Evolutionary conservation across 768 basidiomycete species (phyloP), one percentile per base, ranked within the genome.

Genomic region (Coprinopsis strossmayeri): DNA sequence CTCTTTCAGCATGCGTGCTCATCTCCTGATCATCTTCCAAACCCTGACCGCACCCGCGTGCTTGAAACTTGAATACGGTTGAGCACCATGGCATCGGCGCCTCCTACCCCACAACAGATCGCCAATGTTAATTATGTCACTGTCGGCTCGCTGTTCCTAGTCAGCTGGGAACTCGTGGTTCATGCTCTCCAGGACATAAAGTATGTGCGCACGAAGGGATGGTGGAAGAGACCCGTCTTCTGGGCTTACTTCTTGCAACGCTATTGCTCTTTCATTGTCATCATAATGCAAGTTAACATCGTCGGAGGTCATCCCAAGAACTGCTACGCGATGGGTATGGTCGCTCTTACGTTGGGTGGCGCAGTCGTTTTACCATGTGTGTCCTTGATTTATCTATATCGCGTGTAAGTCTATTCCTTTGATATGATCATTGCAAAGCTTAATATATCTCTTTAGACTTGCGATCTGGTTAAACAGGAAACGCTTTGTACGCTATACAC

Each of bases 391-490:
- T 42, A 42, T 26, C 40, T 42, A 3, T 42, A 42, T 23, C 18
- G 40, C 20, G 40, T 42, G 40, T 42, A 26, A 21, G 40, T 42
- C n/a, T n/a, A n/a, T n/a, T n/a, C n/a, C n/a, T n/a, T n/a, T 12
- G 23, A 17, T n/a, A n/a, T n/a, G n/a, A 3, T 5, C 11, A 25
- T n/a, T n/a, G 5, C 5, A 10, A 18, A 38, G 17, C 9, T 38
- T 7, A 21, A 7, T 5, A 10, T 17, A 10, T 38, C n/a, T n/a
- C 17, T 5, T 42, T 18, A 42, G 40, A 4, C 40, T 42, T 12
- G 40, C 40, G 10, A 42, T 42, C 24, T 42, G 40, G 40, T n/a
- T n/a, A n/a, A 20, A 42, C 24, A 42, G 23, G 40, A 21, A 17
- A 23, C 18, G 18, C 10, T 12, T 17, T 17, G 40, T 42, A 5